A percentile compares a stretch with the other conserved stretches of the same genome.
These are phyloP conservation scores for Trichoderma atroviride DNA, from an alignment of 2,329 filamentous ascomycete species.

Conservation along the genomic window DNA sequence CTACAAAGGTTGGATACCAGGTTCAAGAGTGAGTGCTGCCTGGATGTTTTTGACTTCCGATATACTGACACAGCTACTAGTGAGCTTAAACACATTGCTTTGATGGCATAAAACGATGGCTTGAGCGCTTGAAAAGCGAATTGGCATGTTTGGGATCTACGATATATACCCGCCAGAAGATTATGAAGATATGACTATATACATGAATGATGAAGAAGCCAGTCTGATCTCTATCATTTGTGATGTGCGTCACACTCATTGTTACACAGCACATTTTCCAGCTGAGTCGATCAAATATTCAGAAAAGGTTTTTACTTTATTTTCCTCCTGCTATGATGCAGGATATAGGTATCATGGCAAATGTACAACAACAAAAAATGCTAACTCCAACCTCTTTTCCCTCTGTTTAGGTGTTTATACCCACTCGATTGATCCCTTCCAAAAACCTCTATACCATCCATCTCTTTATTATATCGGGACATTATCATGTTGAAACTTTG, in stretches of 20 bases:
- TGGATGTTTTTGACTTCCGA: neutral
- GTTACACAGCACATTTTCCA: neutral
- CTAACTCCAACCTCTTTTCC: conserved; percentile 3
- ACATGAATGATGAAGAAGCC: conserved; percentile 6
- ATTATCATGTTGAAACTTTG: neutral
- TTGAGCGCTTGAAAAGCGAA: neutral
- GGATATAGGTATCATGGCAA: conserved; percentile 18
- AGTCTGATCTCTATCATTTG: neutral
- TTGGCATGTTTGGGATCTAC: conserved; percentile 7
- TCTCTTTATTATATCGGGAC: neutral
- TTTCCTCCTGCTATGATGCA: neutral
- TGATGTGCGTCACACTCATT: neutral
- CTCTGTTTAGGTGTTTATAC: conserved; percentile 3
- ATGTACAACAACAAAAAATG: neutral
- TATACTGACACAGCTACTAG: conserved; percentile 32
- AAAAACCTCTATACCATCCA: conserved; percentile 3
- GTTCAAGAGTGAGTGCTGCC: conserved; percentile 54
- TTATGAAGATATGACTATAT: conserved; percentile 13
- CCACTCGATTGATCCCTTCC: neutral
- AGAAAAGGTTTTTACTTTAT: neutral
- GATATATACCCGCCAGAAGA: neutral
- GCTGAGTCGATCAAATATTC: neutral
- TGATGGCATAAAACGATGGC: conserved; percentile 46
- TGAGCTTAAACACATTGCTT: conserved; percentile 57
- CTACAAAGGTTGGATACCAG: conserved; percentile 62